Evolutionary conservation across 768 basidiomycete genomes (phyloP).

Genomic region (Termitomyces sp.): DNA sequence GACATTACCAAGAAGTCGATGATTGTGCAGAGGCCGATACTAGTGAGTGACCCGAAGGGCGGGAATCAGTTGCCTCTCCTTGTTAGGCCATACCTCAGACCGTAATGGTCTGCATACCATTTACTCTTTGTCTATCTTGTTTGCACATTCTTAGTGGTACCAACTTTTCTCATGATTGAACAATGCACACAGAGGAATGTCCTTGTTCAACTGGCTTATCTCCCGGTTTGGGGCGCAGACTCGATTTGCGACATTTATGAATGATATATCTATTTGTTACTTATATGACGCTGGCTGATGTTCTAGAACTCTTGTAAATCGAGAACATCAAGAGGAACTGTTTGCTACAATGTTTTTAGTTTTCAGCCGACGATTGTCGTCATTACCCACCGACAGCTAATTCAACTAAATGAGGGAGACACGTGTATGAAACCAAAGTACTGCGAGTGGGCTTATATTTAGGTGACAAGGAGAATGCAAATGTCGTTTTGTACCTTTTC

Average conservation of each 20-base stretch:
- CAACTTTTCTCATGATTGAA: not conserved
- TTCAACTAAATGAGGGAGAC: not conserved
- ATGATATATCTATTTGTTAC: not conserved
- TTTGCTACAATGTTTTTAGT: not conserved
- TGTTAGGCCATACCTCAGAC: constrained; percentile 21
- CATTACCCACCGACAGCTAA: not conserved
- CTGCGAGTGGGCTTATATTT: not conserved
- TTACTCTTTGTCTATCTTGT: not conserved
- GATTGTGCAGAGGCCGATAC: constrained; percentile 40
- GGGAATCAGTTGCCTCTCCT: constrained; percentile 42
- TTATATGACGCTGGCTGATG: not conserved
- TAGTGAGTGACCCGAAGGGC: constrained; percentile 32
- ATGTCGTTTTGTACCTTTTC: not conserved
- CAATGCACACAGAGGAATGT: not conserved
- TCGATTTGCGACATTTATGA: not conserved
- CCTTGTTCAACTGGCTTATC: no score
- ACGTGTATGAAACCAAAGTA: not conserved
- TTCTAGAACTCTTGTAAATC: not conserved
- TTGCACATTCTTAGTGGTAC: not conserved
- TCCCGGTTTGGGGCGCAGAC: no score
- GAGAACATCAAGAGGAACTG: not conserved
- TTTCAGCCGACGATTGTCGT: not conserved
- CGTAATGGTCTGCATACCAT: not conserved
- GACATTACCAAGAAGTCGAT: constrained; percentile 34
- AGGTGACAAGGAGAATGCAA: not conserved